A percentile compares a stretch with the other conserved stretches of the same genome.
Conservation (phyloP, 805 yeast species). For the Saccharomycopsis guyanensis region DNA sequence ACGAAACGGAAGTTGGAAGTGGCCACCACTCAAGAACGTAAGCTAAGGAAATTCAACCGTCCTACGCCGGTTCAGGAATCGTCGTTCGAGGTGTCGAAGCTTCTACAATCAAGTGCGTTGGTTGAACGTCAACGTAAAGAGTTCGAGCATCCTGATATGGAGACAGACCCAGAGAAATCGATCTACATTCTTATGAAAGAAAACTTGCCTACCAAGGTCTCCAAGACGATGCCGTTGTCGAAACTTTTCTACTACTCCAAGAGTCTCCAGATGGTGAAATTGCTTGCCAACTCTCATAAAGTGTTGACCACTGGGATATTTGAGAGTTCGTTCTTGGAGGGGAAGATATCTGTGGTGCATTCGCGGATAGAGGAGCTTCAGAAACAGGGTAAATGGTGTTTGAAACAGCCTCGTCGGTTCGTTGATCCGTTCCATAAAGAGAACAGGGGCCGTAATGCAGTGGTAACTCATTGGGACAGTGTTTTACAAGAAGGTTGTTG, state of each 20-base stretch:
- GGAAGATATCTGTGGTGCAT: constrained; percentile 81
- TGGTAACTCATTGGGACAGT: constrained; percentile 57
- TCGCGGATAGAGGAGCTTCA: constrained; percentile 89
- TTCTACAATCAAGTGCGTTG: constrained; percentile 14
- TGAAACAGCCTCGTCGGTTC: constrained; percentile 72
- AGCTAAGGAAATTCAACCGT: constrained; percentile 6
- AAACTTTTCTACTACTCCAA: constrained; percentile 85
- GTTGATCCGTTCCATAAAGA: constrained; percentile 49
- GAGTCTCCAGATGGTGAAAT: constrained; percentile 73
- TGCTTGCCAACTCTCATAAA: constrained; percentile 81
- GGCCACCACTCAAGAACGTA: constrained; percentile 7
- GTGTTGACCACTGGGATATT: constrained; percentile 77
- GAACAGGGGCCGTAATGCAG: neutral
- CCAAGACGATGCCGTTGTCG: constrained; percentile 62
- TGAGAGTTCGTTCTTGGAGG: constrained; percentile 81
- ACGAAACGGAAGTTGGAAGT: constrained; percentile 2
- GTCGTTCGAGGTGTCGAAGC: constrained; percentile 19
- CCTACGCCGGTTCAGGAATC: constrained; percentile 17
- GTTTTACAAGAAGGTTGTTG: constrained; percentile 73
- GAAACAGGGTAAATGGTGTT: constrained; percentile 81
- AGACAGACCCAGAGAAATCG: constrained; percentile 36
- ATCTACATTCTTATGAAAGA: constrained; percentile 44
- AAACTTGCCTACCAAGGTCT: constrained; percentile 43
- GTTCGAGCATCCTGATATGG: constrained; percentile 25
- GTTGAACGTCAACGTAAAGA: constrained; percentile 13